These are phyloP conservation scores for Paecilomyces variotii DNA, from an alignment of 2,329 filamentous ascomycete species.

Conservation along the genomic window DNA sequence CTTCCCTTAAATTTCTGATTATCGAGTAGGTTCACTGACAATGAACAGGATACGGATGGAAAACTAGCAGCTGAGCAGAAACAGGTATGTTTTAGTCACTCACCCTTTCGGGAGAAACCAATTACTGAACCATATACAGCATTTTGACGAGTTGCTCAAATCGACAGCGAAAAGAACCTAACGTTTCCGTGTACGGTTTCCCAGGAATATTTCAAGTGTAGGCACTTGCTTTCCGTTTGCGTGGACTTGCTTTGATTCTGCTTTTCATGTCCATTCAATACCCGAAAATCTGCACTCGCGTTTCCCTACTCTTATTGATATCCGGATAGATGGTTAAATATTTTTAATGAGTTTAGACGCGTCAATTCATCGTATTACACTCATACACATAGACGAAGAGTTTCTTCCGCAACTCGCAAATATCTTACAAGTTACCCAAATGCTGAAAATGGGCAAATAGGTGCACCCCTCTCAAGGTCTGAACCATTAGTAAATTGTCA, in stretches of 20 bases:
- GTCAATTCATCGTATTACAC: not conserved
- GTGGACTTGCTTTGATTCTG: not conserved
- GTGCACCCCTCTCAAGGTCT: no score
- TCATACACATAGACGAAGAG: no score
- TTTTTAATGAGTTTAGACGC: not conserved
- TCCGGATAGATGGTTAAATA: not conserved
- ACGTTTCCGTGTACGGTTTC: conserved; percentile 4
- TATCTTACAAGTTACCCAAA: no score
- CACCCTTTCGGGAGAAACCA: not conserved
- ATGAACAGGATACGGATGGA: conserved; percentile 36
- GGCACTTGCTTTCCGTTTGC: not conserved
- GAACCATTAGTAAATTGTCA: no score
- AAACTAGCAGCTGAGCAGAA: conserved; percentile 60
- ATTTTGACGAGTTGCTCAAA: conserved; percentile 34
- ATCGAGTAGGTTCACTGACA: conserved; percentile 6
- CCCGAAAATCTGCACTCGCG: not conserved
- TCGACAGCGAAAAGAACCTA: conserved; percentile 23
- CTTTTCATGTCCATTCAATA: not conserved
- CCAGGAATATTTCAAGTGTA: not conserved
- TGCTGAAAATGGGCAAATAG: no score
- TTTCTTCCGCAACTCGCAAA: no score
- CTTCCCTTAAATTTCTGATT: not conserved
- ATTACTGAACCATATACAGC: conserved; percentile 18
- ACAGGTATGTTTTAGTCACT: conserved; percentile 26
- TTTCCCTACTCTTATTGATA: not conserved